phyloP scores from a whole-genome alignment of 164 flowering plant genomes.

The Berberis thunbergii region DNA sequence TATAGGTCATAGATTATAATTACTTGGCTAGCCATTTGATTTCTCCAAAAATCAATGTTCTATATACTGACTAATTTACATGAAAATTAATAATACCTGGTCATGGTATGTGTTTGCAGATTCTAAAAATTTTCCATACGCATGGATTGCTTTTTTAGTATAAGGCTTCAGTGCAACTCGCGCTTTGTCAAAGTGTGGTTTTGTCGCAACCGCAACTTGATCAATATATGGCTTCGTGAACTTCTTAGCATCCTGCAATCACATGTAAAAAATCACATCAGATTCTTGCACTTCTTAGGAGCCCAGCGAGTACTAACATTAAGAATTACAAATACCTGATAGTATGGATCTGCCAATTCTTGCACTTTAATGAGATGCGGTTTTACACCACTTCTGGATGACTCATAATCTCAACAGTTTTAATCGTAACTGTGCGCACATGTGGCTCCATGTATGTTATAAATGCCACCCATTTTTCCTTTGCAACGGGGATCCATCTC shows the following conservation, averaged over 20 bases:
- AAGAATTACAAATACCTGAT: slow-evolving; percentile 44
- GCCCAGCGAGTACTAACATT: background rate
- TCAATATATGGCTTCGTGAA: slow-evolving; percentile 70
- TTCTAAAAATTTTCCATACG: slow-evolving; percentile 50
- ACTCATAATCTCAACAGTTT: slow-evolving; percentile 53
- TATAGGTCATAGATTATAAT: background rate
- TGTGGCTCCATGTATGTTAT: slow-evolving; percentile 54
- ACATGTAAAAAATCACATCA: slow-evolving; percentile 4
- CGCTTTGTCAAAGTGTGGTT: slow-evolving; percentile 79
- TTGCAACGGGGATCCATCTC: slow-evolving; percentile 65
- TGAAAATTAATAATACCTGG: slow-evolving; percentile 35
- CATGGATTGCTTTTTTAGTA: slow-evolving; percentile 41
- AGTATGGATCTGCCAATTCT: slow-evolving; percentile 64
- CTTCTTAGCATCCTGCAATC: slow-evolving; percentile 60
- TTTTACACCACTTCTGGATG: slow-evolving; percentile 45
- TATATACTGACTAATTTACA: too few relatives aligned
- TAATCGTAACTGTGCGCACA: slow-evolving; percentile 34
- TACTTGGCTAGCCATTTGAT: too few relatives aligned
- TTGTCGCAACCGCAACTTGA: slow-evolving; percentile 45
- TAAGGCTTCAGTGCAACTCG: slow-evolving; percentile 60
- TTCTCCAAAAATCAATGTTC: too few relatives aligned
- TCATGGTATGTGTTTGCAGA: slow-evolving; percentile 60
- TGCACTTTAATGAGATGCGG: slow-evolving; percentile 60
- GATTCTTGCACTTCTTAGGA: slow-evolving; percentile 1
- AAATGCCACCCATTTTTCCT: slow-evolving; percentile 56